A percentile compares a stretch with the other conserved stretches of the same genome.
These are phyloP conservation scores for Hypsizygus marmoreus DNA, from an alignment of 768 basidiomycete genomes.

Conservation along the genomic window DNA sequence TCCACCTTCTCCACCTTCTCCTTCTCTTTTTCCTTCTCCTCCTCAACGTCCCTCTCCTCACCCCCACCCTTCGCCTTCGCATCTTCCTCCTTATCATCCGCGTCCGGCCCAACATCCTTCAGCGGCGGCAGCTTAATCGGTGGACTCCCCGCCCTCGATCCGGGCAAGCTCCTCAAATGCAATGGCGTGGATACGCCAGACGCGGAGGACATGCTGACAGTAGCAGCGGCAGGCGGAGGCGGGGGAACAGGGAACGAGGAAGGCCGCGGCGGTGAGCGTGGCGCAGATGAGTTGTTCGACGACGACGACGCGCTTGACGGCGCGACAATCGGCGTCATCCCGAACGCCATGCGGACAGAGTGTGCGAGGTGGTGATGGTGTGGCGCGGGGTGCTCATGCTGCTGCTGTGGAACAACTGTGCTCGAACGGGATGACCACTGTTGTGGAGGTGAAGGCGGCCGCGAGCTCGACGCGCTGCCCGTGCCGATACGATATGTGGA, in stretches of 20 bases:
- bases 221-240: no score
- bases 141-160: conserved; percentile 65
- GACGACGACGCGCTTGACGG: conserved; percentile 4
- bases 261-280: conserved; percentile 10
- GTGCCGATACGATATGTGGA: conserved; percentile 35
- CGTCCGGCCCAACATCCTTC: conserved; percentile 30
- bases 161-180: conserved; percentile 24
- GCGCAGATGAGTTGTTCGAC: not conserved
- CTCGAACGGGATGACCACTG: conserved; percentile 39
- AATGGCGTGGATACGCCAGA: conserved; percentile 22
- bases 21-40: conserved; percentile 11
- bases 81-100: conserved; percentile 14
- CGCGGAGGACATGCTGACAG: no score
- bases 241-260: conserved; percentile 21
- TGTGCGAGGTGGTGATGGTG: conserved; percentile 74
- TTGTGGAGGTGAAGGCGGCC: conserved; percentile 67
- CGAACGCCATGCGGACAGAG: conserved; percentile 85
- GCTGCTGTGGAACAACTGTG: conserved; percentile 15
- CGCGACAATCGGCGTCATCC: conserved; percentile 83
- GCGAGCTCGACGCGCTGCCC: conserved; percentile 53
- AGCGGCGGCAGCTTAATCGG: conserved; percentile 75
- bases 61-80: conserved; percentile 9
- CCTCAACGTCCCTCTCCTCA: conserved; percentile 17
- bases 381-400: conserved; percentile 18
- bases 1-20: conserved; percentile 41